These are phyloP conservation scores for Acrodontium crateriforme DNA, from an alignment of 2,329 filamentous ascomycete species.

Conservation along the genomic window DNA sequence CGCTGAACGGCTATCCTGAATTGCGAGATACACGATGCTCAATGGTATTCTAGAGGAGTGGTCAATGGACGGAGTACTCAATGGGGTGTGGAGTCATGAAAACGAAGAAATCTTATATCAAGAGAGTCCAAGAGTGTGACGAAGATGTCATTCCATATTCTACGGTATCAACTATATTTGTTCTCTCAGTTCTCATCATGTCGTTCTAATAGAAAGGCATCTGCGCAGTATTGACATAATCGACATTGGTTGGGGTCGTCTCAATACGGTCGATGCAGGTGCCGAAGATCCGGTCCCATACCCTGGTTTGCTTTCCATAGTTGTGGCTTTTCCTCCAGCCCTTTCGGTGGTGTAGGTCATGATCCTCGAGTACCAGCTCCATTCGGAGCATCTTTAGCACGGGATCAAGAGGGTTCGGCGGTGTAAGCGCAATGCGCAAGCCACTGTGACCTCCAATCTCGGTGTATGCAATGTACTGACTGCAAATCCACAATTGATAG, in stretches of 20 bases:
- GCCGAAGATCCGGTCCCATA: not conserved
- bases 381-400: not conserved
- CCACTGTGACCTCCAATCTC: not conserved
- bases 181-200: no score
- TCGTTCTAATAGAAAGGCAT: no score
- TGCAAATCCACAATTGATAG: not conserved
- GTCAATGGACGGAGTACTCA: no score
- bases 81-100: no score
- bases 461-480: slow-evolving; percentile 1
- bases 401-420: not conserved
- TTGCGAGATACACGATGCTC: no score
- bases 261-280: not conserved
- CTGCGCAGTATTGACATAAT: slow-evolving; percentile 4
- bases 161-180: no score
- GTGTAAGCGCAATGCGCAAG: not conserved
- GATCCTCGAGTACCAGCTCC: not conserved
- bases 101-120: no score
- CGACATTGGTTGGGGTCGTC: not conserved
- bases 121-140: no score
- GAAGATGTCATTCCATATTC: no score
- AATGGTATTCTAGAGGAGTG: no score
- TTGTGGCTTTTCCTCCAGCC: slow-evolving; percentile 1
- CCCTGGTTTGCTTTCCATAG: not conserved
- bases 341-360: slow-evolving; percentile 1
- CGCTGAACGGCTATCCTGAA: no score